These are phyloP conservation scores for Obelidium mucronatum DNA, from an alignment of 192 early-diverging fungal genomes.

Conservation along the genomic window DNA sequence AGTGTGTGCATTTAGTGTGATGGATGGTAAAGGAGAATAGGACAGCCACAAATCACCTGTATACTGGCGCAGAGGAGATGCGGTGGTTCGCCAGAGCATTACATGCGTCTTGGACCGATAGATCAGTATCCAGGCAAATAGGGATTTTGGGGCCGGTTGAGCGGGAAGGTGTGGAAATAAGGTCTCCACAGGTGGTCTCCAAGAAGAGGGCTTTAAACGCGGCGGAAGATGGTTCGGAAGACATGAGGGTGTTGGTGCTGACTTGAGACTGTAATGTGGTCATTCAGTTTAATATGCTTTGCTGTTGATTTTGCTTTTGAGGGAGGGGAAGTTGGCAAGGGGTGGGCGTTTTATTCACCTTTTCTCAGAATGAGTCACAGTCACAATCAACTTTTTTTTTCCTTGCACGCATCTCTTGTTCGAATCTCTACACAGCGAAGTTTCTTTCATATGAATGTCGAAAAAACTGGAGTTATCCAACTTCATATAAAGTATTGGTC, in stretches of 20 bases:
- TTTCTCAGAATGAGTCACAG: not conserved
- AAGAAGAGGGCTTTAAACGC: constrained; percentile 10
- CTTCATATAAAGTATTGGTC: too few relatives aligned
- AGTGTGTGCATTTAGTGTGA: not conserved
- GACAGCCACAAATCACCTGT: constrained; percentile 16
- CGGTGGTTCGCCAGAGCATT: constrained; percentile 52
- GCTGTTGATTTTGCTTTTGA: not conserved
- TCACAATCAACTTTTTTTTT: not conserved
- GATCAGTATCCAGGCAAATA: constrained; percentile 54
- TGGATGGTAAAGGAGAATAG: not conserved
- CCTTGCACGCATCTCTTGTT: not conserved
- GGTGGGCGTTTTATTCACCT: not conserved
- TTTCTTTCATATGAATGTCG: too few relatives aligned
- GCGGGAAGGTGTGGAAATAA: not conserved
- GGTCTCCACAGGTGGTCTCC: constrained; percentile 13
- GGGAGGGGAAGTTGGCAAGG: not conserved
- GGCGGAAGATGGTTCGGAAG: not conserved
- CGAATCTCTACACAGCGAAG: too few relatives aligned
- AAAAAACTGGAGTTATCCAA: too few relatives aligned
- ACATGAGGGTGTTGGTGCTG: not conserved
- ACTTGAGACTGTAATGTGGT: not conserved
- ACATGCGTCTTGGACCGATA: constrained; percentile 58
- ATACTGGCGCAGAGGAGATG: constrained; percentile 59
- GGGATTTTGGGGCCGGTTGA: constrained; percentile 35
- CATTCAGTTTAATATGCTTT: not conserved